phyloP scores from a whole-genome alignment of 371 early-diverging fungal species.

The Rhizopus arrhizus region DNA sequence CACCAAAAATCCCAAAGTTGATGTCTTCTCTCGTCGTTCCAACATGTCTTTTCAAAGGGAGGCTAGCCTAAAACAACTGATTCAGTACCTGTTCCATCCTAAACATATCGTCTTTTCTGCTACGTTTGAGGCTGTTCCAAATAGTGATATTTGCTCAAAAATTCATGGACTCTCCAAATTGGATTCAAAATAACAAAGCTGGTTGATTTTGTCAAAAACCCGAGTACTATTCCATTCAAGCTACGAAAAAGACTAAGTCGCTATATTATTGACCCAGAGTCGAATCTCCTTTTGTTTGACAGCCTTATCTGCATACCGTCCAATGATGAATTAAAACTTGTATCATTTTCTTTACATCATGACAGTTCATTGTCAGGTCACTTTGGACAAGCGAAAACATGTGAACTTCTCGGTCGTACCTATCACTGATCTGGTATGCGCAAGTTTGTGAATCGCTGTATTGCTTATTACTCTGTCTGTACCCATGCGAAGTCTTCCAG shows the following conservation, averaged over 20 bases:
- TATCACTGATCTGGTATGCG: slow-evolving; percentile 53
- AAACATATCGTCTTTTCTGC: slow-evolving; percentile 2
- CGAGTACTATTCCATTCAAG: not conserved
- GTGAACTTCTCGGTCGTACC: slow-evolving; percentile 28
- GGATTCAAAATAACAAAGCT: not conserved
- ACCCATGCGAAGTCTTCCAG: slow-evolving; percentile 28
- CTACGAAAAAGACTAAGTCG: slow-evolving; percentile 6
- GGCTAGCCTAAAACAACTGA: slow-evolving; percentile 9
- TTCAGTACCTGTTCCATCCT: slow-evolving; percentile 6
- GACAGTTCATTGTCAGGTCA: slow-evolving; percentile 51
- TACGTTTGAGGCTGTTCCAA: slow-evolving; percentile 7
- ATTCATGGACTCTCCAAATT: not conserved
- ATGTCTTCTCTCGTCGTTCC: slow-evolving; percentile 49
- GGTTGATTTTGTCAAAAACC: not conserved
- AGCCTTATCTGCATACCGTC: slow-evolving; percentile 26
- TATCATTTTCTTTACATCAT: slow-evolving; percentile 34
- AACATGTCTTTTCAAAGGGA: slow-evolving; percentile 17
- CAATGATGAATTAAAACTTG: slow-evolving; percentile 17
- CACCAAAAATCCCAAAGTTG: slow-evolving; percentile 33
- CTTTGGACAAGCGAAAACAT: slow-evolving; percentile 48
- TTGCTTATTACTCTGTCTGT: slow-evolving; percentile 49
- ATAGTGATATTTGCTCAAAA: not conserved
- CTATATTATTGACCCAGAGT: slow-evolving; percentile 7
- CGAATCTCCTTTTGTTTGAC: slow-evolving; percentile 25
- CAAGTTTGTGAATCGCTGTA: slow-evolving; percentile 35